phyloP scores from a whole-genome alignment of 495 filamentous ascomycete genomes.

The Lepidopterella palustris region DNA sequence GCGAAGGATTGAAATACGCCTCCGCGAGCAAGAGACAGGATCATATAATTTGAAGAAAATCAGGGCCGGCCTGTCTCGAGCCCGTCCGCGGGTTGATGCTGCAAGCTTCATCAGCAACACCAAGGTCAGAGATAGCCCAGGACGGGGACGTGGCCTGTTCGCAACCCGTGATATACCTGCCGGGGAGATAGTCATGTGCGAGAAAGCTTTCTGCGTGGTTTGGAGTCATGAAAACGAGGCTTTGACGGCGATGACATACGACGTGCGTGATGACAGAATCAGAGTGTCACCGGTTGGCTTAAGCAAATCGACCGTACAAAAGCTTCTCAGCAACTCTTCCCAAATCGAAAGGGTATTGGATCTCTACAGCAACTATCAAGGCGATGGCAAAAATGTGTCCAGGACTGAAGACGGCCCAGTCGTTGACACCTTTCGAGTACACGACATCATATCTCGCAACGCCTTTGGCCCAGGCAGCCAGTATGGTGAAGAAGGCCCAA shows the following conservation, averaged over 20 bases:
- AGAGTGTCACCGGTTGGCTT: conserved; percentile 19
- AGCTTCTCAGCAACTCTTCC: conserved; percentile 25
- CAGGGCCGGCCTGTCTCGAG: conserved; percentile 24
- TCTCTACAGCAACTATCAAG: conserved; percentile 19
- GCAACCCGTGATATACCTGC: conserved; percentile 14
- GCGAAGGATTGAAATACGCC: conserved; percentile 1
- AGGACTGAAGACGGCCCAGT: conserved; percentile 24
- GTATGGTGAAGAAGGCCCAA: conserved; percentile 24
- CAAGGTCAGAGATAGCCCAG: conserved; percentile 11
- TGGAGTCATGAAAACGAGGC: conserved; percentile 14
- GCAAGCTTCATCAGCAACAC: conserved; percentile 29
- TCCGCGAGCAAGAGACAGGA: conserved; percentile 14
- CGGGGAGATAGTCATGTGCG: conserved; percentile 23
- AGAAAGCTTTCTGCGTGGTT: conserved; percentile 27
- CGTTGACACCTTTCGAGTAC: conserved; percentile 38
- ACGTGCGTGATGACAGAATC: conserved; percentile 22
- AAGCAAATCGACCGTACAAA: conserved; percentile 14
- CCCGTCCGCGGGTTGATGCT: conserved; percentile 30
- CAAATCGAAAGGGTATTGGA: conserved; percentile 18
- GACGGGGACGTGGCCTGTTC: conserved; percentile 25
- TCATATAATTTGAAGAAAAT: conserved; percentile 23
- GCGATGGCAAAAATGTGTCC: conserved; percentile 8
- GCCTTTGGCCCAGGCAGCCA: conserved; percentile 32
- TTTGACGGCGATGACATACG: conserved; percentile 23
- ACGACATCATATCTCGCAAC: conserved; percentile 37